Evolutionary conservation across 495 filamentous ascomycete genomes (phyloP).

Genomic region (Haplographium delicatum): DNA sequence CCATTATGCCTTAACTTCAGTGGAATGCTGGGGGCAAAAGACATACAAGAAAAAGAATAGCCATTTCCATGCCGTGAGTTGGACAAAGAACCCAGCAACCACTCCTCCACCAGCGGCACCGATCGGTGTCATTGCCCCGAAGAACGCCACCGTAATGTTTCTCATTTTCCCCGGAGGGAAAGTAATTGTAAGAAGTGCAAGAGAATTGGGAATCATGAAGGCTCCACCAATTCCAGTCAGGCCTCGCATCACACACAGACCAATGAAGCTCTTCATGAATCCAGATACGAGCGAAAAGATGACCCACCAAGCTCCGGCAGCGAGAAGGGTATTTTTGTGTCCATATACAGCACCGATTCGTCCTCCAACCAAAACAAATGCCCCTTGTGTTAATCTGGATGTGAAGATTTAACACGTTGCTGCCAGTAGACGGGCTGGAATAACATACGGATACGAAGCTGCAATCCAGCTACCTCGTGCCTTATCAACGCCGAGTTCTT

Average conservation of each 20-base stretch:
- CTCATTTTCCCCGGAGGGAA: slow-evolving; percentile 40
- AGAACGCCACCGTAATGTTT: slow-evolving; percentile 45
- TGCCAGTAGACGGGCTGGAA: background rate
- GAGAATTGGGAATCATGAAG: slow-evolving; percentile 42
- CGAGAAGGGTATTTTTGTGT: slow-evolving; percentile 39
- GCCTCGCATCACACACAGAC: slow-evolving; percentile 36
- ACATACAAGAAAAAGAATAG: slow-evolving; percentile 30
- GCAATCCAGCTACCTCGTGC: too few relatives aligned
- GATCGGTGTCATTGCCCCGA: slow-evolving; percentile 44
- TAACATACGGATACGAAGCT: slow-evolving; percentile 1
- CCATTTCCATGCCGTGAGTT: slow-evolving; percentile 43
- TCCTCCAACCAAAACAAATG: slow-evolving; percentile 25
- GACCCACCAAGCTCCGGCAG: slow-evolving; percentile 35
- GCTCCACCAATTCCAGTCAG: slow-evolving; percentile 40
- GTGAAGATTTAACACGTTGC: background rate
- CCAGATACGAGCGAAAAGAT: slow-evolving; percentile 34
- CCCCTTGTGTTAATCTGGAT: slow-evolving; percentile 3
- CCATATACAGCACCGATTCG: slow-evolving; percentile 46
- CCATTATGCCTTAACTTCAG: too few relatives aligned
- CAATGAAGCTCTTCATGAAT: slow-evolving; percentile 38
- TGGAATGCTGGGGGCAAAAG: background rate
- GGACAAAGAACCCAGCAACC: slow-evolving; percentile 37
- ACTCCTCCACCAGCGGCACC: slow-evolving; percentile 41
- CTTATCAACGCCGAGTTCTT: too few relatives aligned
- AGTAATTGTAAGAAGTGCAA: slow-evolving; percentile 41